These are phyloP conservation scores for Jacaranda mimosifolia DNA, from an alignment of 257 asterid genomes.

Conservation along the genomic window DNA sequence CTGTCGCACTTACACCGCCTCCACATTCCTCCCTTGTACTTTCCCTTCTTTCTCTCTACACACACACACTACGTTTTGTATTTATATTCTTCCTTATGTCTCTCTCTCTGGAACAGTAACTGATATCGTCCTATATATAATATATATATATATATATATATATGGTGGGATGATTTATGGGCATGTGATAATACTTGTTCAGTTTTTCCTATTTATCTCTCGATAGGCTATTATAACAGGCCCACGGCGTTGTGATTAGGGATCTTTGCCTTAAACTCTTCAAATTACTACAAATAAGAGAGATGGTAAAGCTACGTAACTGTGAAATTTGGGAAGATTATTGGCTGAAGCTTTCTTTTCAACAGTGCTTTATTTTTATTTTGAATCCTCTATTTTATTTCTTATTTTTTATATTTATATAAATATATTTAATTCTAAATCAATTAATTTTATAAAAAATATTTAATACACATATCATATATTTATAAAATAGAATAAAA, in stretches of 20 bases:
- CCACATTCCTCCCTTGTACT: conserved; percentile 46
- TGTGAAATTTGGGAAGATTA: background rate
- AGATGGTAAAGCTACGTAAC: conserved; percentile 7
- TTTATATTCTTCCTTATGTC: background rate
- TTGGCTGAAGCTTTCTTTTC: background rate
- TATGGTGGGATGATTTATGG: conserved; percentile 28
- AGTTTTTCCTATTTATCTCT: conserved; percentile 10
- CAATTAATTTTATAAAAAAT: no score
- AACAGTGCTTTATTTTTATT: no score
- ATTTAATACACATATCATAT: no score
- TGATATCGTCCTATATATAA: conserved; percentile 23
- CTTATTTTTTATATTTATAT: no score
- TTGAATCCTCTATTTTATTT: no score
- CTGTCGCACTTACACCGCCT: conserved; percentile 32
- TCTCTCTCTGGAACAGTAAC: conserved; percentile 47
- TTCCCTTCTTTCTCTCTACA: conserved; percentile 37
- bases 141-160: no score
- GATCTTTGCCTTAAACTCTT: conserved; percentile 1
- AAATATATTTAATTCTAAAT: no score
- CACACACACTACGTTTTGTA: conserved; percentile 22
- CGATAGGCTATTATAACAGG: background rate
- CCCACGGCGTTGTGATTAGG: background rate
- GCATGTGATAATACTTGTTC: conserved; percentile 31
- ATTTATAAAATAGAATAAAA: no score
- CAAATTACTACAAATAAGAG: conserved; percentile 4